phyloP scores from a whole-genome alignment of 129 eudicot species.

The Saposhnikovia divaricata region DNA sequence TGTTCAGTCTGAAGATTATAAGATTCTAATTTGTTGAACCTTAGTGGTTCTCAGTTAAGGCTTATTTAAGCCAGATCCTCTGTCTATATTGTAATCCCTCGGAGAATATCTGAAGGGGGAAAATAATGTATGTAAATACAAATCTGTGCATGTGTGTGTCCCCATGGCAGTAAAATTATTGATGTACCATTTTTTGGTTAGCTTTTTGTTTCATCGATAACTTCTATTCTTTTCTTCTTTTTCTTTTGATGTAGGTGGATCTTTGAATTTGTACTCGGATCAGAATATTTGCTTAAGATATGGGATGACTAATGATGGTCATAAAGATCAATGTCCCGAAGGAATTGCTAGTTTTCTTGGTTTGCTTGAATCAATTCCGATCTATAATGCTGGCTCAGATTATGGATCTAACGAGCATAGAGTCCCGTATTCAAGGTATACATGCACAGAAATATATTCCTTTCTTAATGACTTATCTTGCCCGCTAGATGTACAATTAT shows the following conservation, averaged over 20 bases:
- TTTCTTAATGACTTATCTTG: background rate
- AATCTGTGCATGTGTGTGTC: background rate
- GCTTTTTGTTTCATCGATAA: background rate
- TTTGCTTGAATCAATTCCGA: constrained; percentile 77
- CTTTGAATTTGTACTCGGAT: constrained; percentile 49
- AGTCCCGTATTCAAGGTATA: constrained; percentile 60
- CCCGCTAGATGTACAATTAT: background rate
- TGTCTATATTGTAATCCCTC: background rate
- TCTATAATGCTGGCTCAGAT: constrained; percentile 39
- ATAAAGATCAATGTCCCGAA: constrained; percentile 65
- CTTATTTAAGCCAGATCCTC: background rate
- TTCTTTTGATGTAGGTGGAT: constrained; percentile 46
- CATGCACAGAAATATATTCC: background rate
- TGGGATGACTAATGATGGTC: constrained; percentile 49
- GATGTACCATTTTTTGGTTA: constrained; percentile 5
- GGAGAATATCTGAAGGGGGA: background rate
- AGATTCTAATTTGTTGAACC: background rate
- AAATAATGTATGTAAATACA: background rate
- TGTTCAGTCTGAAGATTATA: background rate
- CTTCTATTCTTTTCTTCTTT: background rate
- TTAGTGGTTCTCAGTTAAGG: background rate
- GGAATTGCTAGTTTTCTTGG: constrained; percentile 78
- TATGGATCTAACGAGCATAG: constrained; percentile 45
- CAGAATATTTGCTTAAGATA: constrained; percentile 52
- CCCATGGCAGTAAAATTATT: background rate